These are phyloP conservation scores for Chalciporus chontae DNA, from an alignment of 768 basidiomycete genomes.

Conservation along the genomic window DNA sequence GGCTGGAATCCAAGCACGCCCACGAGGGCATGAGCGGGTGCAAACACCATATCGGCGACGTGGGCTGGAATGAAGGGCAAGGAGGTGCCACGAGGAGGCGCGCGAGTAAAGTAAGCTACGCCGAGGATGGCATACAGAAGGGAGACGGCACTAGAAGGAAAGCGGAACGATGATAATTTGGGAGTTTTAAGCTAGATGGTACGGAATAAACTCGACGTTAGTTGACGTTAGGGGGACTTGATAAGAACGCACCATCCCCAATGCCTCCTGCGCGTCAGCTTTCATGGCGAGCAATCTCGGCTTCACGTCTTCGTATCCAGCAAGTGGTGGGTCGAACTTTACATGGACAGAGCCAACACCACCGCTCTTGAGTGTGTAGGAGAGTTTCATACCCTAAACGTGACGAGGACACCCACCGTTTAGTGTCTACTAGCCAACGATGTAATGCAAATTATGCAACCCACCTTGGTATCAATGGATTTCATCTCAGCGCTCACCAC, in stretches of 20 bases:
- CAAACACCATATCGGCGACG: conserved; percentile 14
- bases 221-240: not conserved
- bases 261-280: conserved; percentile 69
- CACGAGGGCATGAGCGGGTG: conserved; percentile 17
- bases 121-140: conserved; percentile 15
- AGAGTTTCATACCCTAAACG: conserved; percentile 63
- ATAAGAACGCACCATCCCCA: conserved; percentile 65
- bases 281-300: conserved; percentile 79
- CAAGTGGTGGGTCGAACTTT: conserved; percentile 65
- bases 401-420: not conserved
- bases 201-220: not conserved
- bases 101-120: conserved; percentile 14
- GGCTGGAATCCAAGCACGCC: conserved; percentile 17
- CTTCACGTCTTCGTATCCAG: conserved; percentile 78
- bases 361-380: conserved; percentile 53
- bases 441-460: conserved; percentile 6
- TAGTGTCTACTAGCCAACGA: not conserved
- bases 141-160: conserved; percentile 37
- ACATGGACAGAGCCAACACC: conserved; percentile 47
- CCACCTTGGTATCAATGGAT: conserved; percentile 62
- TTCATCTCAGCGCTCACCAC: conserved; percentile 69
- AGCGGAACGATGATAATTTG: conserved; percentile 51
- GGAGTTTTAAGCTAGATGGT: conserved; percentile 57
- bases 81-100: conserved; percentile 19
- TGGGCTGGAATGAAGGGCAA: conserved; percentile 14